Evolutionary conservation across 805 yeast species (phyloP).

Genomic region (Helenozyma baotianmanensis): DNA sequence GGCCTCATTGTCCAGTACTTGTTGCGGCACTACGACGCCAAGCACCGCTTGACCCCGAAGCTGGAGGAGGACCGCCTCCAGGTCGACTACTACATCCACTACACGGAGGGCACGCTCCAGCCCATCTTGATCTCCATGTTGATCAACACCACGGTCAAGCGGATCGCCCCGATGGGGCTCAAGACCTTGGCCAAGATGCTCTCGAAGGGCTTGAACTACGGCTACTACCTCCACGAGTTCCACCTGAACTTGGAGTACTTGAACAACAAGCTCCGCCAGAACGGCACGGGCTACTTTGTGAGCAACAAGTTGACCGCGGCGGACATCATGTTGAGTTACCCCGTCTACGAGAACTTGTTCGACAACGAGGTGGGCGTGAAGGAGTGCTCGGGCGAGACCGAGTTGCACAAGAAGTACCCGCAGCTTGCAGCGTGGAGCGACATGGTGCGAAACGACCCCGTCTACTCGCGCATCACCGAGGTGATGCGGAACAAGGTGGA

Average conservation of each 20-base stretch:
- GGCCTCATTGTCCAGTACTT: constrained; percentile 56
- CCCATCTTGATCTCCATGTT: constrained; percentile 38
- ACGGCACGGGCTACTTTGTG: constrained; percentile 40
- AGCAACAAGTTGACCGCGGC: constrained; percentile 51
- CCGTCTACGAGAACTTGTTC: constrained; percentile 23
- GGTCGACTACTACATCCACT: constrained; percentile 51
- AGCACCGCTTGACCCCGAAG: constrained; percentile 32
- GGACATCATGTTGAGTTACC: constrained; percentile 52
- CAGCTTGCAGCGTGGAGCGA: constrained; percentile 36
- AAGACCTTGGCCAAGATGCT: constrained; percentile 41
- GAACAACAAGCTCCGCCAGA: constrained; percentile 31
- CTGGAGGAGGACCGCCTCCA: constrained; percentile 36
- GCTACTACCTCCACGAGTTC: constrained; percentile 48
- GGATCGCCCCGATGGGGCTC: constrained; percentile 44
- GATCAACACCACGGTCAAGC: constrained; percentile 38
- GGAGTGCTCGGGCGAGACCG: constrained; percentile 32
- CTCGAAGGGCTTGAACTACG: constrained; percentile 42
- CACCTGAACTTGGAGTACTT: constrained; percentile 34
- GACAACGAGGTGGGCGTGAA: constrained; percentile 32
- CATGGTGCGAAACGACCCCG: constrained; percentile 28
- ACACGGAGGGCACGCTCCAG: constrained; percentile 60
- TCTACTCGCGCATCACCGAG: constrained; percentile 25
- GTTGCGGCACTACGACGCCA: constrained; percentile 44
- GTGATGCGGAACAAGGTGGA: constrained; percentile 28
- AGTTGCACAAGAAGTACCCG: constrained; percentile 29